Evolutionary conservation across 352 stramenopile species (phyloP), one percentile per base, ranked within the genome.

Genomic region (Pilasporangium apinafurcum): DNA sequence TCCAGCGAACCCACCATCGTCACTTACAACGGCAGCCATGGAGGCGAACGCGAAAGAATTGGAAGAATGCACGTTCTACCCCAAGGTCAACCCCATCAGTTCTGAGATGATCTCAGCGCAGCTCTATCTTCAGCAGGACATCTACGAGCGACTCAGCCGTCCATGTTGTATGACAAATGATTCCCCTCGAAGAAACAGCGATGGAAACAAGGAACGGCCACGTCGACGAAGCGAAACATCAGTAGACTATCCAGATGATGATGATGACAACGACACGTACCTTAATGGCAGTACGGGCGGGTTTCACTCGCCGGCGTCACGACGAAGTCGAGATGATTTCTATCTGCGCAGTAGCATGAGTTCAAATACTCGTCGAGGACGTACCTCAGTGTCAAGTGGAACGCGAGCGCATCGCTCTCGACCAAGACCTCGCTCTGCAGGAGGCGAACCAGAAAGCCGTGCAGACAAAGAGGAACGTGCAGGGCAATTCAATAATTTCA

Each of bases 91-190:
- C 47, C 45, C 59, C 2, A 81, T 93, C 45, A 61, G 63, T 42
- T 56, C 65, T 2, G 77, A 86, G 29, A 92, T 93, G 80, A 59
- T 86, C 13, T 89, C 79, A 4, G 82, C 82, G 0, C 82, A 93
- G 46, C 61, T 91, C 37, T 92, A 93, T 30, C 53, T 91, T 28
- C 72, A 88, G 49, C 76, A 93, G 46, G 83, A 93, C 41, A 90
- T 93, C 40, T 90, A 86, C 58, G 76, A 90, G 34, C 76, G 78
- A 2, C 62, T 93, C 17, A 93, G 80, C 43, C 75, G 72, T 3
- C 72, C 75, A 1, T 86, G 72, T 35, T 59, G 46, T 16, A 45
- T 53, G 7, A 33, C 44, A 2, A 31, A 21, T 1, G 56, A 71
- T 7, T 45, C 38, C 9, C 45, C 45, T 4, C 14, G 21, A 9